Conservation (phyloP, 2,329 filamentous ascomycete genomes). For the Monascus ruber region DNA sequence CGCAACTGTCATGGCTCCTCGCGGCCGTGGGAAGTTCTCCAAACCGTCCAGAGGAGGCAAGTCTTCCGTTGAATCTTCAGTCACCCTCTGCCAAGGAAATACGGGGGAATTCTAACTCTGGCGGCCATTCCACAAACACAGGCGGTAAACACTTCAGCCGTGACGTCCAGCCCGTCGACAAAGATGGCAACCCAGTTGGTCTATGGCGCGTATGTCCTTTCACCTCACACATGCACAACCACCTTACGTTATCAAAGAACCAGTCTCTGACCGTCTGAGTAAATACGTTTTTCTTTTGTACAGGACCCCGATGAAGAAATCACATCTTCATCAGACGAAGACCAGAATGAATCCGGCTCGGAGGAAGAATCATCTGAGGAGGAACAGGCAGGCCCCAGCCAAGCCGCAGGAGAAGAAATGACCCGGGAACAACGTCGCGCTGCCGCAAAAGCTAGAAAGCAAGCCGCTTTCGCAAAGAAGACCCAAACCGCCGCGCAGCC, state of each 20-base stretch:
- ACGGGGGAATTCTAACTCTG: constrained; percentile 8
- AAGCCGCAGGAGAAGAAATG: constrained; percentile 39
- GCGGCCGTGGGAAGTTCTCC: constrained; percentile 86
- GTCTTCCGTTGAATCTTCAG: constrained; percentile 11
- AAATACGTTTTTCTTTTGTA: no score
- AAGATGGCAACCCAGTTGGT: constrained; percentile 75
- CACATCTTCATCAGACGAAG: constrained; percentile 33
- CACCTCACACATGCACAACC: not conserved
- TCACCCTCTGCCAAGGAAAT: not conserved
- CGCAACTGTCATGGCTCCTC: constrained; percentile 27
- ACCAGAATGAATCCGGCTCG: constrained; percentile 16
- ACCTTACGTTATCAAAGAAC: not conserved
- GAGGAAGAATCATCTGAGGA: constrained; percentile 38
- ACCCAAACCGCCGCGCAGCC: constrained; percentile 62
- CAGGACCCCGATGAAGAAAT: constrained; percentile 26
- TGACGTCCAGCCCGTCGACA: constrained; percentile 76
- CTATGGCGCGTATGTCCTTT: constrained; percentile 62
- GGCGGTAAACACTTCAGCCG: constrained; percentile 94
- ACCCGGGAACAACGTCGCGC: constrained; percentile 82
- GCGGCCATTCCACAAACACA: constrained; percentile 24
- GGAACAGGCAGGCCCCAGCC: constrained; percentile 33
- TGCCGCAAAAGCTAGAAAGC: constrained; percentile 80
- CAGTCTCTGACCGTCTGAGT: constrained; percentile 2
- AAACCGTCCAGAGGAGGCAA: constrained; percentile 86
- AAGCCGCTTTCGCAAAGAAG: constrained; percentile 70